phyloP scores from a whole-genome alignment of 306 rosid genomes.

The Astragalus membranaceus region DNA sequence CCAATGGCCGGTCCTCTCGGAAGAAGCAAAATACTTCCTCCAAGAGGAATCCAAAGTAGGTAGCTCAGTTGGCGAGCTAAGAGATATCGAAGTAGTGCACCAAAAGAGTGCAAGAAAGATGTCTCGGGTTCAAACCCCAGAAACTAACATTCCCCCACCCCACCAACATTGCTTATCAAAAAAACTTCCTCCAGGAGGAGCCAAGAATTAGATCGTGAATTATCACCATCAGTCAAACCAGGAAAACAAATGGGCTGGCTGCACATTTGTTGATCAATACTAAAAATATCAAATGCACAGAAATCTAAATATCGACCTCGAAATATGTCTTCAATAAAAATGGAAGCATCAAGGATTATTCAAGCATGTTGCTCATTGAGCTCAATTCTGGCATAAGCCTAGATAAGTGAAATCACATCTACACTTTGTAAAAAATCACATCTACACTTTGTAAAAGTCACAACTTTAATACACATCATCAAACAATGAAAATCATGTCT shows the following conservation, averaged over 20 bases:
- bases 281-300: background rate
- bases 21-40: background rate
- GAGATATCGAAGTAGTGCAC: too few species aligned
- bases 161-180: too few species aligned
- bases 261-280: background rate
- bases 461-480: background rate
- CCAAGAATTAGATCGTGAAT: background rate
- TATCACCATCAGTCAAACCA: too few species aligned
- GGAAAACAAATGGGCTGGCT: background rate
- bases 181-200: background rate
- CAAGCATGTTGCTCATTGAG: background rate
- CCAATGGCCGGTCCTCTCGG: background rate
- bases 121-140: too few species aligned
- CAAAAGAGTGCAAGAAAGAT: too few species aligned
- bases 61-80: too few species aligned
- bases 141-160: too few species aligned
- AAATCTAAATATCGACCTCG: background rate
- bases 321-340: background rate
- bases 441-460: constrained; percentile 22
- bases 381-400: background rate
- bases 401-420: background rate
- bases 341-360: constrained; percentile 6
- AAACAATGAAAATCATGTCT: constrained; percentile 12
- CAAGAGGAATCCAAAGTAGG: too few species aligned
- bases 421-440: too few species aligned